Conservation (phyloP, 1,284 basidiomycete species). For the Ceratobasidium sp. region DNA sequence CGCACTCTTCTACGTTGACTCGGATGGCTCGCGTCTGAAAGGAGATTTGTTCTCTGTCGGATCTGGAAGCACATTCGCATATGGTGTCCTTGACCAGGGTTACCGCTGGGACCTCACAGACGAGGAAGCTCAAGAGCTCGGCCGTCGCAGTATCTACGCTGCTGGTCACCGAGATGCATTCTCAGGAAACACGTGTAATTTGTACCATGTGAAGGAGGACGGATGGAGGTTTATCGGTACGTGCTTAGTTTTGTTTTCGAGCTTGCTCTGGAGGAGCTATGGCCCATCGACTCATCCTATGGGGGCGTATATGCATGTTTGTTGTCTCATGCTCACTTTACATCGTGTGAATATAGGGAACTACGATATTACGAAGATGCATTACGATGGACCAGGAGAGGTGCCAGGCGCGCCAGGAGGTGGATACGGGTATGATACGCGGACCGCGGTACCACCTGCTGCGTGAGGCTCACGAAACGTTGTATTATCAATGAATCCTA, state of each 20-base stretch:
- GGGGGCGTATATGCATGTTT: slow-evolving; percentile 24
- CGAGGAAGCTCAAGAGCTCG: slow-evolving; percentile 95
- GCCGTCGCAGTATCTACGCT: slow-evolving; percentile 93
- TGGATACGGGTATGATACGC: slow-evolving; percentile 78
- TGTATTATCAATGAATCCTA: slow-evolving; percentile 22
- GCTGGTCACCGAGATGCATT: slow-evolving; percentile 98
- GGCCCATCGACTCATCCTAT: too few relatives aligned
- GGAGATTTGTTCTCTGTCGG: slow-evolving; percentile 98
- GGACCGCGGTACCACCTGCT: slow-evolving; percentile 50
- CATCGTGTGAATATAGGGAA: slow-evolving; percentile 64
- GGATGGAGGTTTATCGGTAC: slow-evolving; percentile 94
- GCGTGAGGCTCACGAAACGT: slow-evolving; percentile 21
- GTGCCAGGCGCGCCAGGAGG: slow-evolving; percentile 64
- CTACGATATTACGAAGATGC: slow-evolving; percentile 81
- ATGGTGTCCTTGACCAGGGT: slow-evolving; percentile 97
- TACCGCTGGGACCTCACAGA: slow-evolving; percentile 95
- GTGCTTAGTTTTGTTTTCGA: slow-evolving; percentile 50
- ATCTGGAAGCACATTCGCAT: slow-evolving; percentile 97
- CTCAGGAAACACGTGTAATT: slow-evolving; percentile 96
- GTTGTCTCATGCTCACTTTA: slow-evolving; percentile 42
- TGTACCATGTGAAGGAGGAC: slow-evolving; percentile 94
- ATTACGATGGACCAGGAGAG: slow-evolving; percentile 82
- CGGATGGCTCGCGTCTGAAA: slow-evolving; percentile 94
- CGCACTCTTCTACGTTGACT: slow-evolving; percentile 98
- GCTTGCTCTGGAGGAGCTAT: background rate